A percentile compares a stretch with the other conserved stretches of the same genome.
Evolutionary conservation across 2,329 filamentous ascomycete genomes (phyloP).

Genomic region (Trichophyton rubrum): DNA sequence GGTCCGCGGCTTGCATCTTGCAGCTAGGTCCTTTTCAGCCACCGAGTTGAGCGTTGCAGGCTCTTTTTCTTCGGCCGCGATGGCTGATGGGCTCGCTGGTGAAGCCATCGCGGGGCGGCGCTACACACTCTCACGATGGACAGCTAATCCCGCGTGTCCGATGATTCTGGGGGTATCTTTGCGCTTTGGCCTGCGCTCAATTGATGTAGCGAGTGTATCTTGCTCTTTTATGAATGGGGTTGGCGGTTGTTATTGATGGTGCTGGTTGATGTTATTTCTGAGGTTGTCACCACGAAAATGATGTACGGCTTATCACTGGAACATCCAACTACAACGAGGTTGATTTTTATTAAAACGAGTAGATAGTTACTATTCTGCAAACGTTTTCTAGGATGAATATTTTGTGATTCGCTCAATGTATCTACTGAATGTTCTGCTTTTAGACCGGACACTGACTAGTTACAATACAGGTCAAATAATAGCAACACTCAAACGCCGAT

Average conservation of each 20-base stretch:
- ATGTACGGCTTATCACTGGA: no score
- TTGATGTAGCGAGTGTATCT: not conserved
- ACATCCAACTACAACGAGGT: no score
- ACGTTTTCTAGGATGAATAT: not conserved
- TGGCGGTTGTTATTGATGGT: not conserved
- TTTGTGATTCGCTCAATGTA: not conserved
- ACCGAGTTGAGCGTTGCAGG: conserved; percentile 22
- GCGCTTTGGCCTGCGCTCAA: not conserved
- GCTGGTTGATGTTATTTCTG: not conserved
- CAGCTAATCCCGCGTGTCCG: not conserved
- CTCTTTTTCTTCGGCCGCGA: not conserved
- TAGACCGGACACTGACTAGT: not conserved
- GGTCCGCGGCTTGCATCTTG: conserved; percentile 35
- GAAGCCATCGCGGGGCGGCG: not conserved
- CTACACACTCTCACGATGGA: not conserved
- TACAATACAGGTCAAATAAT: not conserved
- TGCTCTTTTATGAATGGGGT: not conserved
- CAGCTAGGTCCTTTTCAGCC: conserved; percentile 29
- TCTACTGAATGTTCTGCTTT: not conserved
- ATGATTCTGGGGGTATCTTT: not conserved
- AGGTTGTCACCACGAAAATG: no score
- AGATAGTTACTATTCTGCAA: no score
- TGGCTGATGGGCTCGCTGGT: not conserved
- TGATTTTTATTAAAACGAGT: no score
- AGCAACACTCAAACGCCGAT: not conserved